phyloP scores from a whole-genome alignment of 1,139 yeast genomes.

The Candida pseudoviswanathii region DNA sequence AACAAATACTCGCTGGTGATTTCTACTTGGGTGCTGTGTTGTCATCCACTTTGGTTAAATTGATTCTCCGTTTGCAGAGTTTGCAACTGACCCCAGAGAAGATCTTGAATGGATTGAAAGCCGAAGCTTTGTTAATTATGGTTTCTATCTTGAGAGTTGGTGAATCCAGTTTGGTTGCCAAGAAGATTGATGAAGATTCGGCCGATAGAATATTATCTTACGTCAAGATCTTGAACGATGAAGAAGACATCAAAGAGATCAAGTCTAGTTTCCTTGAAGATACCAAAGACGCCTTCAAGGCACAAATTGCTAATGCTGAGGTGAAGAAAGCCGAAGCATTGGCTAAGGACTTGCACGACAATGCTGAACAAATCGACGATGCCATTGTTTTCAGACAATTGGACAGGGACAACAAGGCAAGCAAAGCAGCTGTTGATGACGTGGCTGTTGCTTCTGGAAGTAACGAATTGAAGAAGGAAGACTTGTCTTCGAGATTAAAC shows the following conservation, averaged over 20 bases:
- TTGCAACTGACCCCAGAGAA: slow-evolving; percentile 51
- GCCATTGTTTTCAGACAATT: slow-evolving; percentile 84
- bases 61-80: slow-evolving; percentile 76
- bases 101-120: slow-evolving; percentile 79
- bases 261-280: slow-evolving; percentile 83
- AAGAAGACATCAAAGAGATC: slow-evolving; percentile 50
- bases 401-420: slow-evolving; percentile 45
- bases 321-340: slow-evolving; percentile 56
- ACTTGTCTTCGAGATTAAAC: slow-evolving; percentile 73
- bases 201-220: slow-evolving; percentile 88
- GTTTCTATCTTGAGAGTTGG: slow-evolving; percentile 92
- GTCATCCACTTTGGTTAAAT: slow-evolving; percentile 85
- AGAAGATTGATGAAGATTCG: slow-evolving; percentile 92
- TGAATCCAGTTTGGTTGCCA: slow-evolving; percentile 71
- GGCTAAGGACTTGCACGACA: slow-evolving; percentile 63
- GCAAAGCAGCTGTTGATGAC: slow-evolving; percentile 48
- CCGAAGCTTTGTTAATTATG: slow-evolving; percentile 92
- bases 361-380: slow-evolving; percentile 83
- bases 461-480: slow-evolving; percentile 50
- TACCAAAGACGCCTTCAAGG: slow-evolving; percentile 79
- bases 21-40: slow-evolving; percentile 89
- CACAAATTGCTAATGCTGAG: slow-evolving; percentile 58
- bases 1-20: slow-evolving; percentile 82
- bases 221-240: slow-evolving; percentile 74
- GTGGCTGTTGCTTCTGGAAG: slow-evolving; percentile 49